Percentiles rank a stretch among this genome's conserved stretches.
Conservation (phyloP, 345 rosid species). For the Fremontodendron californicum region DNA sequence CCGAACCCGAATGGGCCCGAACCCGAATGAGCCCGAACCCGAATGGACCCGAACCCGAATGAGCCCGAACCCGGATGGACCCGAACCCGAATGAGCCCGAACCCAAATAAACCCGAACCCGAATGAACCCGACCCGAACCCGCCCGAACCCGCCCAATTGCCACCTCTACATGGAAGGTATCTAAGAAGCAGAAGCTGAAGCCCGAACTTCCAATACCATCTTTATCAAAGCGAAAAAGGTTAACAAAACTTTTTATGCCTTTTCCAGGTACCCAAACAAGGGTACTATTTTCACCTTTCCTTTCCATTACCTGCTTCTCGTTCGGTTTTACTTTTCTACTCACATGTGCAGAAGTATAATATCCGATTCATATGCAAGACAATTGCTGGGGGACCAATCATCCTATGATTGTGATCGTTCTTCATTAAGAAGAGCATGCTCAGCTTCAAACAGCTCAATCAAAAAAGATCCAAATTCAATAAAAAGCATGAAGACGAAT, state of each 20-base stretch:
- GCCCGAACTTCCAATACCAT: background rate
- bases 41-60: too few relatives aligned
- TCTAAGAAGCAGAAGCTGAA: background rate
- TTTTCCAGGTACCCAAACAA: background rate
- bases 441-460: conserved; percentile 4
- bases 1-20: too few relatives aligned
- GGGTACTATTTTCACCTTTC: background rate
- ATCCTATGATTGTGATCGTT: conserved; percentile 1
- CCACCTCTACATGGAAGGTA: background rate
- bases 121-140: too few relatives aligned
- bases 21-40: too few relatives aligned
- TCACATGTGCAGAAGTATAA: conserved; percentile 6
- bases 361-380: background rate
- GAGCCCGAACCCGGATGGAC: too few relatives aligned
- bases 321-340: background rate
- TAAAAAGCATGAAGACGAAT: background rate
- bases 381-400: conserved; percentile 15
- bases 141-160: too few relatives aligned
- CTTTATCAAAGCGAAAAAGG: background rate
- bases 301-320: background rate
- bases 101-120: too few relatives aligned
- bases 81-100: too few relatives aligned
- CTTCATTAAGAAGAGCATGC: background rate
- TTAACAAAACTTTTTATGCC: background rate
- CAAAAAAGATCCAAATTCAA: background rate